A percentile compares a stretch with the other conserved stretches of the same genome.
Conservation (phyloP, 495 filamentous ascomycete genomes). For the Recurvomyces mirabilis region DNA sequence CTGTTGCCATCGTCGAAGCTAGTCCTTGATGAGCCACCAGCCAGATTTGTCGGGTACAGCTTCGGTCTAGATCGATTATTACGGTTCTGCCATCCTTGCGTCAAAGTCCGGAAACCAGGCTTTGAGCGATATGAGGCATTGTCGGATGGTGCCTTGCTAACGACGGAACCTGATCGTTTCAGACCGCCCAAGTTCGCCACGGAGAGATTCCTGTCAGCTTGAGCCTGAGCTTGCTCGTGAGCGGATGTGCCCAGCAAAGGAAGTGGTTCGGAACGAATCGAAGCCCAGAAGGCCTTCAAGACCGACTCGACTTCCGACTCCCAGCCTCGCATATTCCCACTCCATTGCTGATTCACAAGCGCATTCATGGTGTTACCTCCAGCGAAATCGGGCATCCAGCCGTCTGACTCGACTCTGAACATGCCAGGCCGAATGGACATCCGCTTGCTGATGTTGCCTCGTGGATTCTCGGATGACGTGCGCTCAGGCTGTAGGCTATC, state of each 20-base stretch:
- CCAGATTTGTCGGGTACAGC: conserved; percentile 63
- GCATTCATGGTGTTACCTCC: conserved; percentile 37
- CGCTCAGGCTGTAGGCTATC: conserved; percentile 20
- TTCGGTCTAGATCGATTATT: conserved; percentile 79
- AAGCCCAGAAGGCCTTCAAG: conserved; percentile 82
- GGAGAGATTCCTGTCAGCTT: conserved; percentile 5
- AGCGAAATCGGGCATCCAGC: conserved; percentile 25
- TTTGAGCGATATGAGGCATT: conserved; percentile 47
- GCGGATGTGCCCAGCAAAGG: conserved; percentile 60
- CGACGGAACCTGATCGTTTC: conserved; percentile 74
- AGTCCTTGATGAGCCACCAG: conserved; percentile 87
- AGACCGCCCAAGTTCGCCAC: conserved; percentile 32
- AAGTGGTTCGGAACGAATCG: conserved; percentile 73
- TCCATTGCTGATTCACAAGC: conserved; percentile 70
- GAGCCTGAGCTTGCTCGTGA: not conserved
- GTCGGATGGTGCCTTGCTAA: conserved; percentile 78
- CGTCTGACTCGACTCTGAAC: conserved; percentile 28
- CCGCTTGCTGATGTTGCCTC: conserved; percentile 20
- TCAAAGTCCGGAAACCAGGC: conserved; percentile 49
- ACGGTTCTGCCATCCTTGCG: conserved; percentile 57
- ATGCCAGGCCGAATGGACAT: conserved; percentile 27
- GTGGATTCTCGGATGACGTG: conserved; percentile 25
- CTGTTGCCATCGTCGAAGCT: conserved; percentile 86
- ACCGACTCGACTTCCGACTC: conserved; percentile 80
- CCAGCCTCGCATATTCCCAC: conserved; percentile 70